Conservation (phyloP, 2,329 filamentous ascomycete species). For the Nemania diffusa region DNA sequence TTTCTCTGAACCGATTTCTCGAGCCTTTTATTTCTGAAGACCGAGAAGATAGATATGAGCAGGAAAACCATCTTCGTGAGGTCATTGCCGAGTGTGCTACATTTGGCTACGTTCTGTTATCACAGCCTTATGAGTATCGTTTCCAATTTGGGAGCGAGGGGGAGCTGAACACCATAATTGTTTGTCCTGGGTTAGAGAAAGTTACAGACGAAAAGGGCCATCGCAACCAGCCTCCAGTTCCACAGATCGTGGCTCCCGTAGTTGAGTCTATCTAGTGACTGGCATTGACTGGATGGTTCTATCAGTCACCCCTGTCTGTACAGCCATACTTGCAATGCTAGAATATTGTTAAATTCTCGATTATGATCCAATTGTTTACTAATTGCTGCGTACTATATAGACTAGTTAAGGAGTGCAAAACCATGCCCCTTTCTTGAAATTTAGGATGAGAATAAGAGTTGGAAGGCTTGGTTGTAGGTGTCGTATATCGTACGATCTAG, state of each 20-base stretch:
- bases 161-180: conserved; percentile 31
- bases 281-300: background rate
- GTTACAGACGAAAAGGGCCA: conserved; percentile 36
- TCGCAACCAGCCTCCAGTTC: conserved; percentile 14
- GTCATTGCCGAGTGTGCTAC: conserved; percentile 54
- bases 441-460: background rate
- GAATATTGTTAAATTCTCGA: no score
- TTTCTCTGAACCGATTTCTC: conserved; percentile 51
- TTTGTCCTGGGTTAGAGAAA: conserved; percentile 43
- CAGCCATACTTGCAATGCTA: no score
- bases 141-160: conserved; percentile 42
- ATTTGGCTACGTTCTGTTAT: conserved; percentile 56
- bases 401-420: no score
- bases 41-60: conserved; percentile 44
- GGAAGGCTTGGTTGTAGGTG: background rate
- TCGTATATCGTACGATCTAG: no score
- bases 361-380: no score
- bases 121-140: conserved; percentile 55
- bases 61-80: conserved; percentile 52
- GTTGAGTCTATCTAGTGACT: conserved; percentile 1
- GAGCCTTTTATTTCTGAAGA: conserved; percentile 47
- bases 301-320: background rate
- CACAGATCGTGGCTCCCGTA: conserved; percentile 7
- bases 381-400: no score
- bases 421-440: no score